Percentiles rank a stretch among this genome's conserved stretches.
These are phyloP conservation scores for Fusarium camptoceras DNA, from an alignment of 2,329 filamentous ascomycete genomes.

Conservation along the genomic window DNA sequence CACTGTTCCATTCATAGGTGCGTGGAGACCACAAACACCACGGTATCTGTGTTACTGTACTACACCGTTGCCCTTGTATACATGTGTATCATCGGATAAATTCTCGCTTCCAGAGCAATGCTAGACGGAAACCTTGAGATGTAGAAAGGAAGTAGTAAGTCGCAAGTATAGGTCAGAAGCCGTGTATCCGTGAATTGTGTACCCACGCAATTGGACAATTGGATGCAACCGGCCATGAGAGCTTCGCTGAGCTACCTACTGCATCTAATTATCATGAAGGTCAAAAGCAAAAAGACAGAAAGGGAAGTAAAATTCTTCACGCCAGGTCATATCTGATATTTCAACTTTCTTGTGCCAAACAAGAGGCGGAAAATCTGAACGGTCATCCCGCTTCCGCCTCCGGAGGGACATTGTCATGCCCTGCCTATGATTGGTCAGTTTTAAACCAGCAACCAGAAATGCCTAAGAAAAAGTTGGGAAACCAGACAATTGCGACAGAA, in stretches of 20 bases:
- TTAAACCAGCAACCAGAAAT: background rate
- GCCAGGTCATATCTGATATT: too few species aligned
- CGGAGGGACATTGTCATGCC: constrained; percentile 41
- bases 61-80: background rate
- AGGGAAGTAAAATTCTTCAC: background rate
- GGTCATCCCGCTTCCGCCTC: background rate
- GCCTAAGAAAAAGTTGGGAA: background rate
- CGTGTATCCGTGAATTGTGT: background rate
- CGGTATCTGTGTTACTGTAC: background rate
- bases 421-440: constrained; percentile 34
- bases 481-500: background rate
- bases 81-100: background rate
- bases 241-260: background rate
- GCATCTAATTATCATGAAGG: background rate
- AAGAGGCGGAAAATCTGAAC: background rate
- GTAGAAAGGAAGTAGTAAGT: background rate
- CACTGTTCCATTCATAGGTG: background rate
- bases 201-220: background rate
- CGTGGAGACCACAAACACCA: background rate
- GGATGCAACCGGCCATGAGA: background rate
- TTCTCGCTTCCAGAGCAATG: background rate
- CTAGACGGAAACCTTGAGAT: background rate
- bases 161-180: background rate
- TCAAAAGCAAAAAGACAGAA: background rate
- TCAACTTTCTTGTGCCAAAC: background rate